Evolutionary conservation across 179 eudicot genomes (phyloP).

Genomic region (Silene coronaria): DNA sequence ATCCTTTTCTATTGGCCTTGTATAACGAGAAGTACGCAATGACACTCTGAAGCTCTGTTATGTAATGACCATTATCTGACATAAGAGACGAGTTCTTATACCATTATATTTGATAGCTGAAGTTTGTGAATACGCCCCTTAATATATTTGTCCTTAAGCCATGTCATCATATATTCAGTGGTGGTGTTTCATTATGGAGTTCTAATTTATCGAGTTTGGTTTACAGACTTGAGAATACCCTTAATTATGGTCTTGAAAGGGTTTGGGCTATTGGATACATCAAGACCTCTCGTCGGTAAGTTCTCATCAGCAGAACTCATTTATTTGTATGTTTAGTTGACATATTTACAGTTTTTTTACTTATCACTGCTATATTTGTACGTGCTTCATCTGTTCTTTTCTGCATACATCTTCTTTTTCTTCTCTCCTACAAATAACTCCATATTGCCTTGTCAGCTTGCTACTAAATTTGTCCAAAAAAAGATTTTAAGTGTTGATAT

Average conservation of each 20-base stretch:
- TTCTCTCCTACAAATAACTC: not conserved
- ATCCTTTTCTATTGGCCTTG: not conserved
- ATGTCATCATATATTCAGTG: not conserved
- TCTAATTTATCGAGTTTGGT: constrained; percentile 9
- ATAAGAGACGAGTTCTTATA: not conserved
- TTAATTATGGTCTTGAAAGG: constrained; percentile 94
- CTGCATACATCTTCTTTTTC: not conserved
- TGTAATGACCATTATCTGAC: not conserved
- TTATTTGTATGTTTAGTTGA: not conserved
- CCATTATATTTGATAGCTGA: not conserved
- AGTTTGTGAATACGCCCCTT: not conserved
- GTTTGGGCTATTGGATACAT: constrained; percentile 93
- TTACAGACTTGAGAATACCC: constrained; percentile 80
- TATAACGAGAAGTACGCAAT: not conserved
- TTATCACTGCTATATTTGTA: not conserved
- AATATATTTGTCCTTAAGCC: not conserved
- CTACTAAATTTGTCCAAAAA: not conserved
- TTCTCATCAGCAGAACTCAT: constrained; percentile 1
- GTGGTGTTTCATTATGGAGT: not conserved
- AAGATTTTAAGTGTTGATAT: not conserved
- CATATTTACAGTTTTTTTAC: not conserved
- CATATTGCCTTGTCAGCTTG: too few relatives aligned
- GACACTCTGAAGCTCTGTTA: not conserved
- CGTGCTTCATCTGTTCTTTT: constrained; percentile 1
- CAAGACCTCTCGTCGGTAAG: constrained; percentile 77